phyloP scores from a whole-genome alignment of 1,284 basidiomycete genomes.

The Meripilus lineatus region DNA sequence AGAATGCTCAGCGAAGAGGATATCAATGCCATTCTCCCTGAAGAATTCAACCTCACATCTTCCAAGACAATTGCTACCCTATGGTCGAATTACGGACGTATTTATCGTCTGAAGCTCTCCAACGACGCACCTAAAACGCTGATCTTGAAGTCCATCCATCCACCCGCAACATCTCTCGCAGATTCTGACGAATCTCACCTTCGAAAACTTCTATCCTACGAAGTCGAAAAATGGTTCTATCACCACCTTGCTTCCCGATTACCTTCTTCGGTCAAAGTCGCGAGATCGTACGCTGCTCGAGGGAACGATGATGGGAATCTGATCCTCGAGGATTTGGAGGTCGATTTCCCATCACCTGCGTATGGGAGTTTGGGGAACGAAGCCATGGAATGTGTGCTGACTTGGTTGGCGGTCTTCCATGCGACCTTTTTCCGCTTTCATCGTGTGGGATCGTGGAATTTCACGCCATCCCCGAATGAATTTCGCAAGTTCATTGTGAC shows the following conservation, averaged over 20 bases:
- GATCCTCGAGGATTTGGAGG: conserved; percentile 15
- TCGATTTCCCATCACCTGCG: conserved; percentile 12
- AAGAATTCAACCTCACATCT: conserved; percentile 8
- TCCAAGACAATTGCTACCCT: conserved; percentile 13
- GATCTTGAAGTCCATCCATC: conserved; percentile 17
- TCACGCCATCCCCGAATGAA: conserved; percentile 11
- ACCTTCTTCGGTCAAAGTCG: conserved; percentile 6
- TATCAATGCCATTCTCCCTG: conserved; percentile 11
- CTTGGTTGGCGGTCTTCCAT: conserved; percentile 17
- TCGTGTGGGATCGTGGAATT: not conserved
- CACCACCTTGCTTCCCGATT: conserved; percentile 7
- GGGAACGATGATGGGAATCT: conserved; percentile 12
- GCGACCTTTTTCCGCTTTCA: conserved; percentile 11
- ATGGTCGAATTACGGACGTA: conserved; percentile 18
- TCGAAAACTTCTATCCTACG: conserved; percentile 18
- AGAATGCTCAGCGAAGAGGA: no score
- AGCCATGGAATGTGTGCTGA: conserved; percentile 11
- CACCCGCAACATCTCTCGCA: conserved; percentile 7
- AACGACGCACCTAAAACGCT: conserved; percentile 7
- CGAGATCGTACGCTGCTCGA: conserved; percentile 4
- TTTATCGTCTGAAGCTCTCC: conserved; percentile 12
- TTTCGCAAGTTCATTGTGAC: not conserved
- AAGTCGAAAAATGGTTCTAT: conserved; percentile 17
- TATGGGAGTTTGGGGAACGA: conserved; percentile 13
- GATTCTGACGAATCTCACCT: conserved; percentile 13